Percentiles rank a stretch among this genome's conserved stretches.
phyloP scores from a whole-genome alignment of 1,284 basidiomycete species.

The Coniophora puteana region DNA sequence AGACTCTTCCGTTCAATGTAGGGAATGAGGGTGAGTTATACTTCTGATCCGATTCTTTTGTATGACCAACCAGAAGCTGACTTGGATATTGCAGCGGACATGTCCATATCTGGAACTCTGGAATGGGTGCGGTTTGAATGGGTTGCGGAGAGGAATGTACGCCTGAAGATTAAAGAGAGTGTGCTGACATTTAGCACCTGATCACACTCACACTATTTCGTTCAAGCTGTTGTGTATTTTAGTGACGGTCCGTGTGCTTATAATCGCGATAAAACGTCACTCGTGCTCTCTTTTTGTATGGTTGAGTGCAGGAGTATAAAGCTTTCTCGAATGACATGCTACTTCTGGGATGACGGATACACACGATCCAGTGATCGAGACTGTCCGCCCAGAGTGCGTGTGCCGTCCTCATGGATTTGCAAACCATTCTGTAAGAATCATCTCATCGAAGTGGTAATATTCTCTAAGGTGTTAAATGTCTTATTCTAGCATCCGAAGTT shows the following conservation, averaged over 20 bases:
- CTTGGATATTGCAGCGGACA: conserved; percentile 43
- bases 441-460: too few species aligned
- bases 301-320: background rate
- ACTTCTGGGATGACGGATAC: too few species aligned
- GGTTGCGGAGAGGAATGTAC: conserved; percentile 78
- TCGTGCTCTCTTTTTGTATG: too few species aligned
- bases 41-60: background rate
- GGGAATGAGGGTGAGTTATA: conserved; percentile 52
- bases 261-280: background rate
- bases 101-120: conserved; percentile 69
- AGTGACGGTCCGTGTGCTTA: background rate
- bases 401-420: too few species aligned
- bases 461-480: too few species aligned
- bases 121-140: conserved; percentile 80
- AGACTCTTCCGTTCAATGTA: conserved; percentile 75
- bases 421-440: too few species aligned
- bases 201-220: too few species aligned
- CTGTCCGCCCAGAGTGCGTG: too few species aligned
- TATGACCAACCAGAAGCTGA: background rate
- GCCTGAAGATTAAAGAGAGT: conserved; percentile 77
- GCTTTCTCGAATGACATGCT: too few species aligned
- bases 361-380: too few species aligned
- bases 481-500: too few species aligned
- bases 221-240: too few species aligned
- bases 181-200: conserved; percentile 81